Conservation (phyloP, 202 grass and related monocot genomes). For the Zoysia matrella region DNA sequence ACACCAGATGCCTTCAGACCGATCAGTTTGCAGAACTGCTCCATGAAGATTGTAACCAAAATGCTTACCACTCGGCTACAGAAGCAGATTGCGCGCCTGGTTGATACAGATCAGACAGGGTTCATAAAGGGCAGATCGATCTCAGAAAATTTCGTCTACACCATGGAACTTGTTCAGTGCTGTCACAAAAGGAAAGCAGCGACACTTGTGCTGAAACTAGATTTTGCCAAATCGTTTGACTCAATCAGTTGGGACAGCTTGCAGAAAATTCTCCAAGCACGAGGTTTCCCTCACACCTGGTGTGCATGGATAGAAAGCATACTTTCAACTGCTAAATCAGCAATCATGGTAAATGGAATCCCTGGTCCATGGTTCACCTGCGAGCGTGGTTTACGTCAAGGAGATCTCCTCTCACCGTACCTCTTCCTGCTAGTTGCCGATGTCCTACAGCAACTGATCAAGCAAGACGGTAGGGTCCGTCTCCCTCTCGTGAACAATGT, state of each 20-base stretch:
- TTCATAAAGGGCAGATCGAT: background rate
- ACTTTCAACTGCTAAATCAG: background rate
- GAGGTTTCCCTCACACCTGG: background rate
- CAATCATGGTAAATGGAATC: background rate
- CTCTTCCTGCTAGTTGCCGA: background rate
- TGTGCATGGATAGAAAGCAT: background rate
- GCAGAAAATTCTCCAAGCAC: fast-evolving
- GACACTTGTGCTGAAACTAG: background rate
- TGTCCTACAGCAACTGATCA: background rate
- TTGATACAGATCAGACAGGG: background rate
- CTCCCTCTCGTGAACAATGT: background rate
- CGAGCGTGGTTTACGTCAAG: background rate
- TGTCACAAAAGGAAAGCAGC: background rate
- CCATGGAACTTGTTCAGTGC: background rate
- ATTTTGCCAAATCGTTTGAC: background rate
- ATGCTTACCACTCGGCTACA: no score
- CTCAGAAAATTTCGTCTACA: background rate
- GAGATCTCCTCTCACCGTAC: no score
- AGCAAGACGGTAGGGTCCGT: background rate
- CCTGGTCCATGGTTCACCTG: background rate
- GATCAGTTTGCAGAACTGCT: no score
- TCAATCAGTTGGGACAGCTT: background rate
- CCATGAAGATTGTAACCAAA: no score
- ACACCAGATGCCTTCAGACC: no score
- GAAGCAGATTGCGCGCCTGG: background rate